Conservation (phyloP, 2,329 filamentous ascomycete species). For the Aspergillus puulaauensis region DNA sequence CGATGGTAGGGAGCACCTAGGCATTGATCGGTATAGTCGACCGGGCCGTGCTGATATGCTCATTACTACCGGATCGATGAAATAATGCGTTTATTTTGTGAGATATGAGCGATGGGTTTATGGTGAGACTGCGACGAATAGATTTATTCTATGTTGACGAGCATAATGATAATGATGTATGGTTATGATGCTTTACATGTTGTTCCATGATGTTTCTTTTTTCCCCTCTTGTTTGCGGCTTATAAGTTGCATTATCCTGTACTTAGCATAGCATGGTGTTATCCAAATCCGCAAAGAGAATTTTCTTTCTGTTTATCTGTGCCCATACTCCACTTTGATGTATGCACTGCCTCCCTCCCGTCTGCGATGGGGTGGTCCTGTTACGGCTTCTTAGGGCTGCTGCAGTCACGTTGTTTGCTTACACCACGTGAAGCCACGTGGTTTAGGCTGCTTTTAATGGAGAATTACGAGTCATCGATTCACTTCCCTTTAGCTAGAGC, state of each 20-base stretch:
- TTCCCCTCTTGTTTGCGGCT: neutral
- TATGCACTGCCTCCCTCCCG: neutral
- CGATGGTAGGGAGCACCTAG: constrained; percentile 60
- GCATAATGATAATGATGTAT: constrained; percentile 17
- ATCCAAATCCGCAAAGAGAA: neutral
- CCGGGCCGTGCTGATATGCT: constrained; percentile 45
- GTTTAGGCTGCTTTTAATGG: neutral
- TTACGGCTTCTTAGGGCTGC: neutral
- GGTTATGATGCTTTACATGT: neutral
- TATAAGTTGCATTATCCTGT: neutral
- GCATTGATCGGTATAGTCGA: constrained; percentile 56
- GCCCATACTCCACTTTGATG: neutral
- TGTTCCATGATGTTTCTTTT: neutral
- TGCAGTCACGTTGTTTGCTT: neutral
- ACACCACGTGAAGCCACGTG: neutral
- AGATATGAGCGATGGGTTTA: constrained; percentile 6
- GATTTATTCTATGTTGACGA: neutral
- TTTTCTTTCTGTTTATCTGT: neutral
- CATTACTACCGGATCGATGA: constrained; percentile 36
- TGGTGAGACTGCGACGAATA: neutral
- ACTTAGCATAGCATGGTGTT: constrained; percentile 3
- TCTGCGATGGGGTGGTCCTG: neutral
- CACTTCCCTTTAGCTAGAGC: neutral
- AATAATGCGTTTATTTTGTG: constrained; percentile 2
- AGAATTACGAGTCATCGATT: constrained; percentile 1